Percentiles rank a stretch among this genome's conserved stretches.
phyloP scores from a whole-genome alignment of 163 green algal genomes.

The Prototheca wickerhamii region DNA sequence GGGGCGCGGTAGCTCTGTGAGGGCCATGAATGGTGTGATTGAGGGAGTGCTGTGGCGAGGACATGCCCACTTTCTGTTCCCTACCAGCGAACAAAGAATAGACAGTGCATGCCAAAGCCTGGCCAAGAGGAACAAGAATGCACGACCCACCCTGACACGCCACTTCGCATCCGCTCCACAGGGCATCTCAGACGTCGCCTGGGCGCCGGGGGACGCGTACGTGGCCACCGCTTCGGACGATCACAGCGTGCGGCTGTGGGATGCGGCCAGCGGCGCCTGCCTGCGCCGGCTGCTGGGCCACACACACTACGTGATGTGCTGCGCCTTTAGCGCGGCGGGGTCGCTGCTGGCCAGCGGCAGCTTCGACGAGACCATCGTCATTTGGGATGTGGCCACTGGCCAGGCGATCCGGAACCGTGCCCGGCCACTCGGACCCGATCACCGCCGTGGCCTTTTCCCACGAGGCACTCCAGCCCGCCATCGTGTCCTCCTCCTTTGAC shows the following conservation, averaged over 20 bases:
- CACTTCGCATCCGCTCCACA: background rate
- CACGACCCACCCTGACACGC: background rate
- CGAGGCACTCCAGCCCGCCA: constrained; percentile 9
- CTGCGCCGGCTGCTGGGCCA: constrained; percentile 63
- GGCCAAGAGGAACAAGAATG: no score
- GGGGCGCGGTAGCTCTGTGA: background rate
- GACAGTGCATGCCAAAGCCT: no score
- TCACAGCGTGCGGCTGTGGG: constrained; percentile 76
- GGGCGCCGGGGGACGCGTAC: constrained; percentile 47
- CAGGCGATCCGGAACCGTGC: constrained; percentile 60
- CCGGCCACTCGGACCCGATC: constrained; percentile 82
- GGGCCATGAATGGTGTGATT: background rate
- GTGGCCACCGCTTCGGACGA: constrained; percentile 82
- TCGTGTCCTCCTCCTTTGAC: constrained; percentile 25
- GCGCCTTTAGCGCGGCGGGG: constrained; percentile 60
- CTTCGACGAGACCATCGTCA: constrained; percentile 49
- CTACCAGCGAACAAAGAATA: no score
- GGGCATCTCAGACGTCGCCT: constrained; percentile 70
- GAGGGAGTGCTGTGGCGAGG: no score
- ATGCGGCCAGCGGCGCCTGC: constrained; percentile 48
- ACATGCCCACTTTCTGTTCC: no score
- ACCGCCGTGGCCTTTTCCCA: constrained; percentile 44
- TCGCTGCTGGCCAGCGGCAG: constrained; percentile 72
- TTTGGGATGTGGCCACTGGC: constrained; percentile 77
- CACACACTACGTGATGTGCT: constrained; percentile 82